phyloP scores from a whole-genome alignment of 139 green algal species.

The Choricystis sp. region DNA sequence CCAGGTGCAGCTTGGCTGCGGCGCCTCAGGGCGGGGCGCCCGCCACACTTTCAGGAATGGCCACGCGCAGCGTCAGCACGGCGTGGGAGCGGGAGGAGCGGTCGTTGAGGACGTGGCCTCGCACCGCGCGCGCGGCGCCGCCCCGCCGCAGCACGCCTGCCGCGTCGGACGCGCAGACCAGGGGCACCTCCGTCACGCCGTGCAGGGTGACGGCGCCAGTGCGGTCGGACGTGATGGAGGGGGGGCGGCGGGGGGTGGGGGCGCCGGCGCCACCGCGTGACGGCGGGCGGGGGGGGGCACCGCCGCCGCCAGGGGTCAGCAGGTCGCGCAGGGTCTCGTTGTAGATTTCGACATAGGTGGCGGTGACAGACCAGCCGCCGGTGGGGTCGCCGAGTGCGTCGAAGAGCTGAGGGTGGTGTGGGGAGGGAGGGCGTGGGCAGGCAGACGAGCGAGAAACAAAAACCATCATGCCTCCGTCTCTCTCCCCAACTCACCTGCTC shows the following conservation, averaged over 20 bases:
- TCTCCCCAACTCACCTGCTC: no score
- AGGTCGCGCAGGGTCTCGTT: constrained; percentile 27
- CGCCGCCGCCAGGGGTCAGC: constrained; percentile 3
- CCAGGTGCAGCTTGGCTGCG: constrained; percentile 57
- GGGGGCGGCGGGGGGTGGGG: no score
- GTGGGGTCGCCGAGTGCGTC: background rate
- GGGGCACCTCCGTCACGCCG: constrained; percentile 25
- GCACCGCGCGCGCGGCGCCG: no score
- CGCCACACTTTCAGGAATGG: background rate
- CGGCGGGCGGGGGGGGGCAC: constrained; percentile 36
- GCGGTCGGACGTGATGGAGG: background rate
- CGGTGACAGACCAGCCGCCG: background rate
- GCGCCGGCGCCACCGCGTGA: constrained; percentile 53
- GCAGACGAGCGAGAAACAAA: no score
- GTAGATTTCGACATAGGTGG: constrained; percentile 29
- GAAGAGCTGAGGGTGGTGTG: no score
- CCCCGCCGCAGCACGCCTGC: constrained; percentile 28
- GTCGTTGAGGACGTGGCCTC: constrained; percentile 42
- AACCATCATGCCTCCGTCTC: no score
- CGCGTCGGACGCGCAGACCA: constrained; percentile 39
- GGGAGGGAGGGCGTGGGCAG: no score
- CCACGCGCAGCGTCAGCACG: constrained; percentile 64
- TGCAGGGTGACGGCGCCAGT: constrained; percentile 9
- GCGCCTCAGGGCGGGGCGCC: background rate
- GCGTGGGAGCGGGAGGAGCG: constrained; percentile 59